Base-by-base conservation (phyloP, 495 filamentous ascomycete genomes). In the Cetradonia linearis region DNA sequence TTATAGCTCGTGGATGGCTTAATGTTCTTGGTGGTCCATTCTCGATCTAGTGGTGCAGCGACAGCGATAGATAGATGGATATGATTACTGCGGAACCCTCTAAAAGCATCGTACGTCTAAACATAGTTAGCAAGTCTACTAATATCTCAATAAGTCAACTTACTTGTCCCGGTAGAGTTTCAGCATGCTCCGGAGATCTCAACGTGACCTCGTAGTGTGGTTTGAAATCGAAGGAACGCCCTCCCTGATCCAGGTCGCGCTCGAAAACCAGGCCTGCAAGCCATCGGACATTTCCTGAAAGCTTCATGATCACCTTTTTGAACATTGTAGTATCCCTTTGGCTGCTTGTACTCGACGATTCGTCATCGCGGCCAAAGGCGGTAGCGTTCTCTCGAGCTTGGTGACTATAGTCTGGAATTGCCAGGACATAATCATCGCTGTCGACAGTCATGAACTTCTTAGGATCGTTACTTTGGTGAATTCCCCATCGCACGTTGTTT, bases 251-350 rank as follows among this genome's bases (percentile, higher is more conserved):
- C 36, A 89, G 70, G 61, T 91, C 86, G 58, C 87, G 80, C 70
- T 98, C 92, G 70, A 97, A 97, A 54, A 96, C 86, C 37, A 98
- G 78, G 1, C 93, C 93, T 25, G 89, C 86, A 62, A 88, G 74
- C 87, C 89, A 94, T 70, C 86, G 86, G 10, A 98, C 92, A 64
- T 91, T 91, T 8, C 93, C 93, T 7, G 91, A 95, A 10, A 98
- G 79, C 70, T 98, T 98, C 93, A 97, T 97, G 58, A 96, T 78
- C 18, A 96, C 92, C 70, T 98, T 98, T 70, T 94, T 92, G 78
- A 98, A 97, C 9, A 87, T 75, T 5, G 89, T 86, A 1, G 84
- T 82, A 37, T 86, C 81, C 67, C 86, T 88, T 66, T 81, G 76
- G 64, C 82, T 85, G 58, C 80, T 82, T 20, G 82, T 78, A 62